phyloP scores from a whole-genome alignment of 768 basidiomycete genomes.

The Boletus sp. region DNA sequence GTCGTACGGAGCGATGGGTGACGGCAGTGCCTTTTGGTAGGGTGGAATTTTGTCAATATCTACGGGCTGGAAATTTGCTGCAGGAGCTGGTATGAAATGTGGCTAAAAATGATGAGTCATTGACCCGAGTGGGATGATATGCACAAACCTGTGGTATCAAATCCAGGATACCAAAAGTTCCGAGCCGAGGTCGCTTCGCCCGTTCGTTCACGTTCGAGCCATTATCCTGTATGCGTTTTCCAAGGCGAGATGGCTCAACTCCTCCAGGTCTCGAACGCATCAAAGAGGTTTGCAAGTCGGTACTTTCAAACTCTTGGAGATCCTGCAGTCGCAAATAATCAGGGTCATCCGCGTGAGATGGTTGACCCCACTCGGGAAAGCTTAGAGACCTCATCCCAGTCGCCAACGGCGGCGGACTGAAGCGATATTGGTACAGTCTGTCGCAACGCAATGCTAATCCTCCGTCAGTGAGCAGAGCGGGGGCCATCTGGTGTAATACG shows the following conservation, averaged over 20 bases:
- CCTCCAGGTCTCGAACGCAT: not conserved
- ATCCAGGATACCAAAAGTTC: constrained; percentile 33
- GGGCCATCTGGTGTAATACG: constrained; percentile 5
- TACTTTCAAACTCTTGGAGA: constrained; percentile 43
- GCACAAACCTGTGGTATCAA: constrained; percentile 45
- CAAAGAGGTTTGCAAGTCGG: constrained; percentile 26
- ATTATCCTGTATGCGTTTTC: constrained; percentile 9
- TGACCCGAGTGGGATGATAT: not conserved
- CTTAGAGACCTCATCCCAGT: not conserved
- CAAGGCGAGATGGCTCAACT: not conserved
- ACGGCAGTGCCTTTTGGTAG: constrained; percentile 36
- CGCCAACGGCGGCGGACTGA: constrained; percentile 15
- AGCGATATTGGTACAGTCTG: constrained; percentile 23
- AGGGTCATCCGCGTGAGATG: constrained; percentile 24
- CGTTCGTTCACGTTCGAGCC: constrained; percentile 8
- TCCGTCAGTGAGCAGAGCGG: constrained; percentile 3
- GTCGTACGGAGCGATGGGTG: constrained; percentile 35
- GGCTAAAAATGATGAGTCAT: constrained; percentile 21
- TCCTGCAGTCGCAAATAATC: constrained; percentile 37
- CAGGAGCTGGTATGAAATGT: constrained; percentile 20
- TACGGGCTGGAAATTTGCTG: constrained; percentile 12
- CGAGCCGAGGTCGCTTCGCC: constrained; percentile 35
- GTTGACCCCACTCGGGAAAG: constrained; percentile 40
- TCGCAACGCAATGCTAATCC: constrained; percentile 14
- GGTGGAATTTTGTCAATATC: constrained; percentile 23